Evolutionary conservation across 1,284 basidiomycete species (phyloP).

Genomic region (Leucoagaricus sp.): DNA sequence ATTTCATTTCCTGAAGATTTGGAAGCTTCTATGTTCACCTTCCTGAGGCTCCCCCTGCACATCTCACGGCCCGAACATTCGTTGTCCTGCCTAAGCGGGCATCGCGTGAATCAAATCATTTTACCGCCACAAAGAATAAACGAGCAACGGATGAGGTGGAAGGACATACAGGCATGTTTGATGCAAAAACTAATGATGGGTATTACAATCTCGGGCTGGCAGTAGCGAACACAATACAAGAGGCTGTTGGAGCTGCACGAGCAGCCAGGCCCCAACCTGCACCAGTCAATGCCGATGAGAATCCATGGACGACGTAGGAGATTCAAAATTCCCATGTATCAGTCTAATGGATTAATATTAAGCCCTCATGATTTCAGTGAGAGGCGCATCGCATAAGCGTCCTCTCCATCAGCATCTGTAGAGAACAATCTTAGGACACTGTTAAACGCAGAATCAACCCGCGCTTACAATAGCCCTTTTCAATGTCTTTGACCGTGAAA

Average conservation of each 20-base stretch:
- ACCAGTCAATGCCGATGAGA: conserved; percentile 2
- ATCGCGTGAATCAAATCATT: conserved; percentile 54
- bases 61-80: conserved; percentile 68
- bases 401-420: conserved; percentile 89
- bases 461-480: conserved; percentile 84
- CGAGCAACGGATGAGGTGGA: conserved; percentile 79
- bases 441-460: background rate
- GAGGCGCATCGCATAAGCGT: conserved; percentile 88
- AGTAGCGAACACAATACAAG: conserved; percentile 59
- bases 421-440: background rate
- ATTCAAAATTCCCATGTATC: background rate
- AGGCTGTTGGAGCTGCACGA: conserved; percentile 42
- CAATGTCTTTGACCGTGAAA: conserved; percentile 84
- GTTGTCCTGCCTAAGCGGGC: conserved; percentile 66
- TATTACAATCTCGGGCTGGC: conserved; percentile 85
- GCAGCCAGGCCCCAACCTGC: conserved; percentile 6
- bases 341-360: background rate
- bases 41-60: conserved; percentile 58
- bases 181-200: conserved; percentile 79
- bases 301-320: background rate
- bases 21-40: conserved; percentile 77
- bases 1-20: conserved; percentile 6
- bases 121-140: conserved; percentile 64
- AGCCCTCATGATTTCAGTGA: conserved; percentile 42
- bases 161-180: conserved; percentile 92